A percentile compares a stretch with the other conserved stretches of the same genome.
These are phyloP conservation scores for Sugiyamaella qingdaonensis DNA, from an alignment of 805 yeast genomes.

Conservation along the genomic window DNA sequence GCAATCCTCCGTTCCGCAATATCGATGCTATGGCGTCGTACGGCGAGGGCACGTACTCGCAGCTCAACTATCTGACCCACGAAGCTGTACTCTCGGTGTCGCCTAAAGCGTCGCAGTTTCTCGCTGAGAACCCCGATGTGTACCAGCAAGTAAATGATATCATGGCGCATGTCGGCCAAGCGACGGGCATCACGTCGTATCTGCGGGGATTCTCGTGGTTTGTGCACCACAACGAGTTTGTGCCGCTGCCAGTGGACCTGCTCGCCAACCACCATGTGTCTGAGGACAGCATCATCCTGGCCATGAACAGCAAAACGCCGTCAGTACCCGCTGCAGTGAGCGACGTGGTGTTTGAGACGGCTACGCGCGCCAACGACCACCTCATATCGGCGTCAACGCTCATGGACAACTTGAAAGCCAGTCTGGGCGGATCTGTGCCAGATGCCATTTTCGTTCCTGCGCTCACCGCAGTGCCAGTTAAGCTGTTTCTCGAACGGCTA, in stretches of 20 bases:
- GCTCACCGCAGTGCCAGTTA: constrained; percentile 62
- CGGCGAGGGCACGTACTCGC: constrained; percentile 79
- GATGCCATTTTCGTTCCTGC: constrained; percentile 66
- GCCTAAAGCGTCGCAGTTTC: constrained; percentile 48
- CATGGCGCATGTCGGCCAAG: constrained; percentile 80
- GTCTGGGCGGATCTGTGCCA: constrained; percentile 36
- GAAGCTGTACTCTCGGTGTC: constrained; percentile 51
- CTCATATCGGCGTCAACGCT: constrained; percentile 62
- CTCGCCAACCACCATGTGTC: constrained; percentile 52
- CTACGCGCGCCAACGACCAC: constrained; percentile 78
- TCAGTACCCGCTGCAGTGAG: constrained; percentile 34
- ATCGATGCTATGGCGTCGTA: constrained; percentile 61
- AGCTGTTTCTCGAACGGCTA: constrained; percentile 55
- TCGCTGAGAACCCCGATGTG: constrained; percentile 45
- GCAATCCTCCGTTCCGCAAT: constrained; percentile 43
- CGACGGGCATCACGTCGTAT: constrained; percentile 63
- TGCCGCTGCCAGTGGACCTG: constrained; percentile 60
- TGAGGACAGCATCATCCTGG: constrained; percentile 52
- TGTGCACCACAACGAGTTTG: constrained; percentile 45
- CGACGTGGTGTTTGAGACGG: constrained; percentile 63
- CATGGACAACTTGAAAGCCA: constrained; percentile 37
- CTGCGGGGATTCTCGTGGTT: constrained; percentile 58
- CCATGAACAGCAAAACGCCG: constrained; percentile 29
- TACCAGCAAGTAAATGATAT: constrained; percentile 51
- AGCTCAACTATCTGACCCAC: constrained; percentile 63